Conservation (phyloP, 805 yeast species). For the Saccharomycodes ludwigii region DNA sequence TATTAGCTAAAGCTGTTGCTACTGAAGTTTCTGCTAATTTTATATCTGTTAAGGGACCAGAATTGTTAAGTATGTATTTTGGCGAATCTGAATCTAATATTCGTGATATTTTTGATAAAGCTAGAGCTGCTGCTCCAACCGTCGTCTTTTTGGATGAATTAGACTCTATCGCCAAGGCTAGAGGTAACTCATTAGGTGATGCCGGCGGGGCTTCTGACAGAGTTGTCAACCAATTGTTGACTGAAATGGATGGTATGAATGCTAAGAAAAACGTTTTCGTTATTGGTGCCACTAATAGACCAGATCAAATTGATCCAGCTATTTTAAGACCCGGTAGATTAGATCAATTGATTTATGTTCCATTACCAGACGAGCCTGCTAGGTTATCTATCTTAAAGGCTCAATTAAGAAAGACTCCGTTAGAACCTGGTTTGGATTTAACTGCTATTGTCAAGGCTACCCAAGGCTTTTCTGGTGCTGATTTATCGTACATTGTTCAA, state of each 20-base stretch:
- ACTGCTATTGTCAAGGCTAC: slow-evolving; percentile 84
- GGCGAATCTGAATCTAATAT: slow-evolving; percentile 97
- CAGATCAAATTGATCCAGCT: slow-evolving; percentile 99
- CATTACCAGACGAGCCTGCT: slow-evolving; percentile 92
- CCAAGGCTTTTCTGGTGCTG: slow-evolving; percentile 99
- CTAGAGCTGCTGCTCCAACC: slow-evolving; percentile 99
- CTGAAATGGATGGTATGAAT: slow-evolving; percentile 99
- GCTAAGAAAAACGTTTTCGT: slow-evolving; percentile 98
- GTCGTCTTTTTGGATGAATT: slow-evolving; percentile 97
- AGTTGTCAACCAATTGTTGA: slow-evolving; percentile 88
- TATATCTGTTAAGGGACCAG: slow-evolving; percentile 95
- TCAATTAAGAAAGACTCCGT: slow-evolving; percentile 95
- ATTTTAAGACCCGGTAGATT: slow-evolving; percentile 97
- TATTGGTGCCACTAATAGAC: slow-evolving; percentile 98
- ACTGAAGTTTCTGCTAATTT: slow-evolving; percentile 98
- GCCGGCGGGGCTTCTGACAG: slow-evolving; percentile 96
- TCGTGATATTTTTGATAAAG: slow-evolving; percentile 95
- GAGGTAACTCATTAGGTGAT: slow-evolving; percentile 86
- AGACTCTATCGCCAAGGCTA: slow-evolving; percentile 93
- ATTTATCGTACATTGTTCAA: slow-evolving; percentile 91
- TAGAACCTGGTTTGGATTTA: slow-evolving; percentile 92
- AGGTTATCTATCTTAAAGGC: slow-evolving; percentile 89
- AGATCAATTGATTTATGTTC: slow-evolving; percentile 96
- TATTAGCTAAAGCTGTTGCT: slow-evolving; percentile 97
- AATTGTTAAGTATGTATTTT: slow-evolving; percentile 94